Conservation (phyloP, 1,284 basidiomycete genomes). For the Boletus putidus region DNA sequence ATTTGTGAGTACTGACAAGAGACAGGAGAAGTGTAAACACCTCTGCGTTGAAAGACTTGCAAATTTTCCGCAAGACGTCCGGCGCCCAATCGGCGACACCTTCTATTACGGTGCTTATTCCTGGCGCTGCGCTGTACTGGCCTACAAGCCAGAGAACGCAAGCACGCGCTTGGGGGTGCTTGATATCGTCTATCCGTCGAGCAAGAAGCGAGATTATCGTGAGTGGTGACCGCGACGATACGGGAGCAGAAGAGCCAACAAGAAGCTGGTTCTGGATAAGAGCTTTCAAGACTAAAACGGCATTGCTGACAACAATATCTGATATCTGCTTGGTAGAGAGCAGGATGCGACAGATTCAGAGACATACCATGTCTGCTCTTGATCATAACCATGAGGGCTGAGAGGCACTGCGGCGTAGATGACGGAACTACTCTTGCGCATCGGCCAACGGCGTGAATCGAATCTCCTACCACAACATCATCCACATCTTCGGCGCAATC, state of each 20-base stretch:
- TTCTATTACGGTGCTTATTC: slow-evolving; percentile 44
- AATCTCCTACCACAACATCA: slow-evolving; percentile 65
- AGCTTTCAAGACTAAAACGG: slow-evolving; percentile 81
- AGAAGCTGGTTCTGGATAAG: slow-evolving; percentile 70
- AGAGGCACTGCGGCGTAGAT: slow-evolving; percentile 68
- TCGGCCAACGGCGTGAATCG: slow-evolving; percentile 76
- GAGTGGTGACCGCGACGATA: slow-evolving; percentile 51
- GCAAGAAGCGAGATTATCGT: slow-evolving; percentile 76
- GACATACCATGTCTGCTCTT: slow-evolving; percentile 66
- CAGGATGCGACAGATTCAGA: not conserved
- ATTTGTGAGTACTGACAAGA: not conserved
- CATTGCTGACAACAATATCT: slow-evolving; percentile 63
- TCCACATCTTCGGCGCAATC: slow-evolving; percentile 76
- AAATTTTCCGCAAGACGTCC: slow-evolving; percentile 77
- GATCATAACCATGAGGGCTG: slow-evolving; percentile 75
- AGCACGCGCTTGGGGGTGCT: slow-evolving; percentile 75
- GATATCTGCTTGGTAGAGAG: slow-evolving; percentile 5
- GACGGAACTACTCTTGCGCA: slow-evolving; percentile 70
- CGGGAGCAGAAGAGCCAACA: slow-evolving; percentile 7
- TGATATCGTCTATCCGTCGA: slow-evolving; percentile 72
- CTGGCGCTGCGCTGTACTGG: slow-evolving; percentile 61
- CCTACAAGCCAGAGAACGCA: slow-evolving; percentile 91
- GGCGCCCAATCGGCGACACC: slow-evolving; percentile 74
- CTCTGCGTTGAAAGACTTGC: slow-evolving; percentile 73
- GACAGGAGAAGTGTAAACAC: slow-evolving; percentile 39